Conservation (phyloP, 2,329 filamentous ascomycete species). For the Claviceps pusilla region DNA sequence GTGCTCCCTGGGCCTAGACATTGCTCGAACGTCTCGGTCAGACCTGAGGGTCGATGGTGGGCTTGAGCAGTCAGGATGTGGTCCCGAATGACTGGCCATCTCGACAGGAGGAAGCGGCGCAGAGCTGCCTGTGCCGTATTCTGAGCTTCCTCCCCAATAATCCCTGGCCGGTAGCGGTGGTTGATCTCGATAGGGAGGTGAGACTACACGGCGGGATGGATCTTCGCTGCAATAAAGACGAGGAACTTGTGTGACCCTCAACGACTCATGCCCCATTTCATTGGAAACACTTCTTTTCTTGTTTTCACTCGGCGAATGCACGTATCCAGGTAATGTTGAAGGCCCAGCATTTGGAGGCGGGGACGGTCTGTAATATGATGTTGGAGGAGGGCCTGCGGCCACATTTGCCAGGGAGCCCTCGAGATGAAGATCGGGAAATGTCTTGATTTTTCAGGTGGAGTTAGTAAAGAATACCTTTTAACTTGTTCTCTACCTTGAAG, state of each 20-base stretch:
- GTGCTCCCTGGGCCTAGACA: constrained; percentile 12
- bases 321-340: constrained; percentile 29
- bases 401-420: constrained; percentile 6
- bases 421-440: constrained; percentile 29
- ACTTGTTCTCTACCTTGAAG: neutral
- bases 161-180: constrained; percentile 14
- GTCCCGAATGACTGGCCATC: constrained; percentile 20
- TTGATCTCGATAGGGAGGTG: constrained; percentile 15
- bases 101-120: constrained; percentile 17
- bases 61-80: constrained; percentile 25
- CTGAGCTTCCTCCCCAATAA: constrained; percentile 1
- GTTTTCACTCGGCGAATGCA: constrained; percentile 31
- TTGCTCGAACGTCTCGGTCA: constrained; percentile 16
- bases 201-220: constrained; percentile 19
- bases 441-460: constrained; percentile 18
- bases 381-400: neutral
- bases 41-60: constrained; percentile 23
- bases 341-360: neutral
- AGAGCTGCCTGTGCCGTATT: constrained; percentile 14
- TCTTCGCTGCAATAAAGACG: constrained; percentile 28
- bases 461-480: neutral
- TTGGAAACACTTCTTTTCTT: constrained; percentile 29
- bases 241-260: constrained; percentile 30
- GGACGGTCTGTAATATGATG: constrained; percentile 1
- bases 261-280: constrained; percentile 24